phyloP scores from a whole-genome alignment of 805 yeast genomes.

The Candida suzukii region DNA sequence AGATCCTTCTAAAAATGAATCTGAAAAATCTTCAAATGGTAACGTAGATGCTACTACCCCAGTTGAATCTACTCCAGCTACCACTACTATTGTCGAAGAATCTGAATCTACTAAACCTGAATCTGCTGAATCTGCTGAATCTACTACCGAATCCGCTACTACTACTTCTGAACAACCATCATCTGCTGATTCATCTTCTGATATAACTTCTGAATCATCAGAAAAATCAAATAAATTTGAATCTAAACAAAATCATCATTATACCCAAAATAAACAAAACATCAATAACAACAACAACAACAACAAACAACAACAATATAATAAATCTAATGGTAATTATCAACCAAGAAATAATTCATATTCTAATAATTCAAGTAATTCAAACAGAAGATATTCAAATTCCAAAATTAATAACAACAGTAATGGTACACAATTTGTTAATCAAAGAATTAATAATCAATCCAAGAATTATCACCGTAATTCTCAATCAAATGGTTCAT shows the following conservation, averaged over 20 bases:
- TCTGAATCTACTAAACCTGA: neutral
- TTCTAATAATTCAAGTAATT: neutral
- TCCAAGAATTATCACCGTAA: conserved; percentile 1
- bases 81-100: neutral
- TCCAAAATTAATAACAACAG: neutral
- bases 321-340: conserved; percentile 1
- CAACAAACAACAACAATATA: conserved; percentile 2
- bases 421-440: neutral
- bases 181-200: neutral
- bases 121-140: neutral
- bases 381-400: neutral
- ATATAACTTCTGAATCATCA: neutral
- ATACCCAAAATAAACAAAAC: conserved; percentile 6
- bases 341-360: neutral
- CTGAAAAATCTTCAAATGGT: too few species aligned
- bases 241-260: conserved; percentile 2
- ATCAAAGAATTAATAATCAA: neutral
- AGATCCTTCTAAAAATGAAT: too few species aligned
- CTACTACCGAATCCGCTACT: conserved; percentile 1
- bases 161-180: conserved; percentile 1
- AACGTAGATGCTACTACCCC: too few species aligned
- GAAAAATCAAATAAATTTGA: neutral
- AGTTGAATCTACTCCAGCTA: too few species aligned
- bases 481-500: conserved; percentile 3
- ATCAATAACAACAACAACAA: conserved; percentile 8